These are phyloP conservation scores for Strobilomyces echinocephalus DNA, from an alignment of 768 basidiomycete species.

Conservation along the genomic window DNA sequence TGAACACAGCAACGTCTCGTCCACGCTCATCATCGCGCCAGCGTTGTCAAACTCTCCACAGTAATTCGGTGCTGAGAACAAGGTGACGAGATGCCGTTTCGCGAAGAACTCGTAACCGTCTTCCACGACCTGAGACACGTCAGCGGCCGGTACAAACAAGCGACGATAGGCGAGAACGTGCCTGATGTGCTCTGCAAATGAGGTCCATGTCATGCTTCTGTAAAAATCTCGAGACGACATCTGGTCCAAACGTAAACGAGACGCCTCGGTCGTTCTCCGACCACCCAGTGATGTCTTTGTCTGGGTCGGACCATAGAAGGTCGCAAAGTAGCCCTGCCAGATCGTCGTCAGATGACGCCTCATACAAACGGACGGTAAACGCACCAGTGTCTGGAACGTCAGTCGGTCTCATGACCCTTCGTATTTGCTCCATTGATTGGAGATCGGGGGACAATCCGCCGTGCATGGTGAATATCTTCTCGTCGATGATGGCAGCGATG, in stretches of 20 bases:
- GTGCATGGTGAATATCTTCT: constrained; percentile 99
- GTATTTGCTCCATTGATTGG: constrained; percentile 99
- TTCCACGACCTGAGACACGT: constrained; percentile 74
- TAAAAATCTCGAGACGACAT: constrained; percentile 96
- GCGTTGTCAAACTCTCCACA: constrained; percentile 98
- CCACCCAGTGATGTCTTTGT: constrained; percentile 99
- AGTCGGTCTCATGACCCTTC: constrained; percentile 97
- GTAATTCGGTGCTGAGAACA: constrained; percentile 96
- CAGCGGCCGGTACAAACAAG: constrained; percentile 1
- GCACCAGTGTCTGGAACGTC: constrained; percentile 97
- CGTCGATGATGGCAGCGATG: constrained; percentile 98
- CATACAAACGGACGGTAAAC: constrained; percentile 11
- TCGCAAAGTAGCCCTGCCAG: constrained; percentile 84
- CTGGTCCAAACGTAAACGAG: constrained; percentile 97
- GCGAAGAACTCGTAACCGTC: constrained; percentile 99
- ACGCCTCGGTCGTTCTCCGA: constrained; percentile 99
- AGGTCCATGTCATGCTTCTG: constrained; percentile 99
- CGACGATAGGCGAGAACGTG: constrained; percentile 30
- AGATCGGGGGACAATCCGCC: constrained; percentile 95
- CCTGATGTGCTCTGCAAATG: constrained; percentile 98
- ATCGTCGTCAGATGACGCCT: constrained; percentile 5
- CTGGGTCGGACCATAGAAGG: constrained; percentile 97
- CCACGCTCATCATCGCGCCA: constrained; percentile 99
- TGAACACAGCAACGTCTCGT: constrained; percentile 93
- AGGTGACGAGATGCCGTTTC: constrained; percentile 91